A percentile compares a stretch with the other conserved stretches of the same genome.
phyloP scores from a whole-genome alignment of 306 rosid species.

The Quercus mongolica region DNA sequence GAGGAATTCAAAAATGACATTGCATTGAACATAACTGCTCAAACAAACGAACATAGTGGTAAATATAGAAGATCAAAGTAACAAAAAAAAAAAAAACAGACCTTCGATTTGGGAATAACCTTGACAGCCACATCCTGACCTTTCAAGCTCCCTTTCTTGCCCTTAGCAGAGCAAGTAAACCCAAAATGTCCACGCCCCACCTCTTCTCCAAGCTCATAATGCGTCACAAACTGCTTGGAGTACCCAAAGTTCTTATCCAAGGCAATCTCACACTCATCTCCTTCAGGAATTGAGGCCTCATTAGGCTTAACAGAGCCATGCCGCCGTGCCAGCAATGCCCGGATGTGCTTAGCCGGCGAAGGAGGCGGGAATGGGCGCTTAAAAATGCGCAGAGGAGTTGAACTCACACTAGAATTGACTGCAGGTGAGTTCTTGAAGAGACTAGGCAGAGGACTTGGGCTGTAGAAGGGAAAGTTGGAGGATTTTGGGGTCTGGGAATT shows the following conservation, averaged over 20 bases:
- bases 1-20: background rate
- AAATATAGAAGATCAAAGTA: background rate
- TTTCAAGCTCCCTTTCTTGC: constrained; percentile 67
- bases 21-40: background rate
- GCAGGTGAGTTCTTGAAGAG: constrained; percentile 83
- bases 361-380: constrained; percentile 94
- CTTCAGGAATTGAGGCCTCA: constrained; percentile 81
- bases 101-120: constrained; percentile 92
- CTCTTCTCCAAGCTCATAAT: constrained; percentile 76
- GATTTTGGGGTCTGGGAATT: constrained; percentile 31
- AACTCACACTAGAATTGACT: constrained; percentile 47
- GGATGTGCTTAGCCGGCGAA: constrained; percentile 89
- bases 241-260: constrained; percentile 76
- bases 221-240: constrained; percentile 45
- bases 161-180: constrained; percentile 79
- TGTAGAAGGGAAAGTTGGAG: constrained; percentile 73
- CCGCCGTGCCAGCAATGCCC: constrained; percentile 68
- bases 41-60: background rate
- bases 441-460: constrained; percentile 81
- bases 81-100: constrained; percentile 1
- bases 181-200: constrained; percentile 99
- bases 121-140: constrained; percentile 89
- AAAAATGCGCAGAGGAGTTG: constrained; percentile 67
- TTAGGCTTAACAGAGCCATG: constrained; percentile 86
- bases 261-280: constrained; percentile 75